Evolutionary conservation across 345 rosid species (phyloP).

Genomic region (Pugionium cornutum): DNA sequence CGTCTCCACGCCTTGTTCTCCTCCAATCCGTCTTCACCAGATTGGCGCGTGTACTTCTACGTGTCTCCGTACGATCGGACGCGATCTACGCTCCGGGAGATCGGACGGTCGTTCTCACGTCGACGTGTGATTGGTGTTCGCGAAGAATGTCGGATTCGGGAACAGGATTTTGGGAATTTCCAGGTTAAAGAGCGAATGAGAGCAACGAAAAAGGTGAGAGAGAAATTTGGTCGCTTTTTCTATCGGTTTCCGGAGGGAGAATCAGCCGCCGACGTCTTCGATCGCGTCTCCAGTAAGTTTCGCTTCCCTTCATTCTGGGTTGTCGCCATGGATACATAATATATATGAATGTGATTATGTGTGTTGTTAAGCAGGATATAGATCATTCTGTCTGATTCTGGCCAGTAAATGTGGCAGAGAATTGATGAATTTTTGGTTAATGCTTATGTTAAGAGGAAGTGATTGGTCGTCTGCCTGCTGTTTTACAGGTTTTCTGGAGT

Average conservation of each 20-base stretch:
- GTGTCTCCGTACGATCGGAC: slow-evolving; percentile 93
- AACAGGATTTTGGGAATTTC: slow-evolving; percentile 96
- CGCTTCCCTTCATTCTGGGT: background rate
- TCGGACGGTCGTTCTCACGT: slow-evolving; percentile 76
- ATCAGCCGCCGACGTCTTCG: slow-evolving; percentile 96
- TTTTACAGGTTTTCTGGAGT: slow-evolving; percentile 79
- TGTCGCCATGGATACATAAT: too few relatives aligned
- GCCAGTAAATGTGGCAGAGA: background rate
- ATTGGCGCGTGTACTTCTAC: slow-evolving; percentile 87
- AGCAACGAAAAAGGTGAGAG: slow-evolving; percentile 63
- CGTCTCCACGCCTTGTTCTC: slow-evolving; percentile 54
- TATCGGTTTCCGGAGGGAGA: slow-evolving; percentile 97
- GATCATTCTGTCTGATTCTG: background rate
- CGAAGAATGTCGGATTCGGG: slow-evolving; percentile 87
- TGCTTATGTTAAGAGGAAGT: background rate
- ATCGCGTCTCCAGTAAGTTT: slow-evolving; percentile 86
- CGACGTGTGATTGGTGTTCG: slow-evolving; percentile 83
- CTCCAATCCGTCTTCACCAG: slow-evolving; percentile 22
- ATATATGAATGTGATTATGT: background rate
- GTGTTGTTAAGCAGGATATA: background rate
- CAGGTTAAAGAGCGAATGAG: slow-evolving; percentile 88
- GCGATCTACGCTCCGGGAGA: slow-evolving; percentile 85
- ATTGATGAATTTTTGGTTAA: background rate
- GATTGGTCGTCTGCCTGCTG: background rate
- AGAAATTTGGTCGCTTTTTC: slow-evolving; percentile 79